Conservation (phyloP, 2,329 filamentous ascomycete genomes). For the Penicillium sp. region DNA sequence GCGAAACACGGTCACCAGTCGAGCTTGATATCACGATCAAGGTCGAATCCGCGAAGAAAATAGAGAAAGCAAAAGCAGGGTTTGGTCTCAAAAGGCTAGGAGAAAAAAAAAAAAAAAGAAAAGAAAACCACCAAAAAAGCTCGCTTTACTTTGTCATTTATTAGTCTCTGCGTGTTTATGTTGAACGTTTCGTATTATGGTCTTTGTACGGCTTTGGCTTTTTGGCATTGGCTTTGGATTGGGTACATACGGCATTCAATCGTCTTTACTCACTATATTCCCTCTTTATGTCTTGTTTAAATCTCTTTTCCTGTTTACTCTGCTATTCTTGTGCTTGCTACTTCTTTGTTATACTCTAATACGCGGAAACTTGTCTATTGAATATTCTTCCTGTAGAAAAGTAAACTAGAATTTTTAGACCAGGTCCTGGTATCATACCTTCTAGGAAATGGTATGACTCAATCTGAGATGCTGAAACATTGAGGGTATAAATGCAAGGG, state of each 20-base stretch:
- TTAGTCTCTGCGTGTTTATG: background rate
- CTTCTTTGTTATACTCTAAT: conserved; percentile 3
- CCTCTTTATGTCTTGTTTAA: background rate
- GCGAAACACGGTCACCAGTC: conserved; percentile 19
- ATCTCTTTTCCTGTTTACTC: background rate
- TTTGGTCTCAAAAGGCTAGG: background rate
- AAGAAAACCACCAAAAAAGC: background rate
- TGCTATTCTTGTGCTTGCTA: background rate
- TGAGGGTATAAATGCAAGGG: background rate
- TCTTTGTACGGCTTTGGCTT: background rate
- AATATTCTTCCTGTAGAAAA: background rate
- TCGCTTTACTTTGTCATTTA: background rate
- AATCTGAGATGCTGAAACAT: background rate
- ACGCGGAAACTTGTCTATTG: background rate
- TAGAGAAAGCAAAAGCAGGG: background rate
- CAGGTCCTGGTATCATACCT: too few relatives aligned
- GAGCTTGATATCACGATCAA: conserved; percentile 13
- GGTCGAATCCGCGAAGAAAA: background rate
- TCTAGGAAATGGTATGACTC: background rate
- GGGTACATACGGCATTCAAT: background rate
- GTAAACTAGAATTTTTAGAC: background rate
- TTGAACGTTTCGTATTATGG: conserved; percentile 1
- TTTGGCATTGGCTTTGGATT: conserved; percentile 4
- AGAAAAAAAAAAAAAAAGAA: too few relatives aligned
- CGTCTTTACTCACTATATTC: conserved; percentile 3